These are phyloP conservation scores for Stropharia rugosoannulata DNA, from an alignment of 768 basidiomycete genomes.

Conservation along the genomic window DNA sequence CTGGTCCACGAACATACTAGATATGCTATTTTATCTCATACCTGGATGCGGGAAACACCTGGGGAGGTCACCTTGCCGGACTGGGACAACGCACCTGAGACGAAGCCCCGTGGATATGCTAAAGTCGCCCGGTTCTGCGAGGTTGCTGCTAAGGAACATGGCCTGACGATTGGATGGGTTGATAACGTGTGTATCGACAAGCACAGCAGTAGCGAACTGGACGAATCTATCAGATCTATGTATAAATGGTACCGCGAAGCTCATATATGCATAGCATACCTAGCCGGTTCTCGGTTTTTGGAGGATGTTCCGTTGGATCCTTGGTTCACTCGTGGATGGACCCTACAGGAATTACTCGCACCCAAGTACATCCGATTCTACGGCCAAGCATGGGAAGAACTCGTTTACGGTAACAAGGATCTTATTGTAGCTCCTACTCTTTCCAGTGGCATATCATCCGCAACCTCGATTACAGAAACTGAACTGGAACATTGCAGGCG, in stretches of 20 bases:
- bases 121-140: conserved; percentile 10
- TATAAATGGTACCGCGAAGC: conserved; percentile 12
- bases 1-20: conserved; percentile 1
- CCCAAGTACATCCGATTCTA: conserved; percentile 6
- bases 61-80: conserved; percentile 6
- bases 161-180: conserved; percentile 8
- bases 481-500: too few species aligned
- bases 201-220: conserved; percentile 13
- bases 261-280: conserved; percentile 9
- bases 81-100: background rate
- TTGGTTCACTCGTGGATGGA: conserved; percentile 18
- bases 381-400: background rate
- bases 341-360: conserved; percentile 14
- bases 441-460: background rate
- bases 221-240: conserved; percentile 16
- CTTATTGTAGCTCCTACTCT: background rate
- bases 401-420: background rate
- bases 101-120: conserved; percentile 1
- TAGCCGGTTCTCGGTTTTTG: conserved; percentile 4
- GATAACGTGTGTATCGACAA: conserved; percentile 16
- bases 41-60: conserved; percentile 7
- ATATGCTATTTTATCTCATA: conserved; percentile 15
- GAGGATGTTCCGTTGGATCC: conserved; percentile 1
- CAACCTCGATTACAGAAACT: too few species aligned
- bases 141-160: conserved; percentile 2